Base-by-base conservation (phyloP, 345 rosid species). In the Hevea brasiliensis region DNA sequence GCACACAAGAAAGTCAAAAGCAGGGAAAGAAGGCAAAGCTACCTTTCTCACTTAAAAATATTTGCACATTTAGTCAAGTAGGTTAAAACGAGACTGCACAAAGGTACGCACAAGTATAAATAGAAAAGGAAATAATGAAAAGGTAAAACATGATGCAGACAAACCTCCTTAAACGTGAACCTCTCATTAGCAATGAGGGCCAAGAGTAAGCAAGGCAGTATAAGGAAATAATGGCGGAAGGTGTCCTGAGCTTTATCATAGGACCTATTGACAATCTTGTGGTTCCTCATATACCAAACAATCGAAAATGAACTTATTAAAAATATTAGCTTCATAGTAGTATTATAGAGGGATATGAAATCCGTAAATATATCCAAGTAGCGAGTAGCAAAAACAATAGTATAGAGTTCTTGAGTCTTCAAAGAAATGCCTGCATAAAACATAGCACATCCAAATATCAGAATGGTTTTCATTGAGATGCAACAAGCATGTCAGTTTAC, bases 401-500 rank as follows among this genome's bases (percentile, higher is more conserved):
- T 87, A 67, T 87, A 94, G 67, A 94, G 96, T 65, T 91, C 96
- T 81, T 89, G 96, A 10, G 97, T 91, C 96, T 91, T 94, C 82
- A 91, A 82, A 1, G 98, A 90, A 44, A 94, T 70, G 53, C 98
- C 97, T 91, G 86, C 59, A 67, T 47, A 67, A 14, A 65, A 48
- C 21, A 47, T 24, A 47, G 53, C 12, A 15, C 13, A 65, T 45
- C 45, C 5, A 45, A 3, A 17, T 10, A 47, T 47, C 1, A 14
- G 51, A 47, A 4, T 14, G 18, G 17, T 15, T 47, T 12, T 12
- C 17, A 47, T 12, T 14, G 18, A 47, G 51, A 47, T 47, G 11
- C 4, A 47, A 47, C 51, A 47, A 47, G 51, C 51, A 47, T 47
- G 51, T 4, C 14, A 2, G 18, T 2, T 47, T 47, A 14, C 18